Evolutionary conservation across 164 flowering plant species (phyloP), one percentile per base, ranked within the genome.

Genomic region (Cinnamomum micranthum): DNA sequence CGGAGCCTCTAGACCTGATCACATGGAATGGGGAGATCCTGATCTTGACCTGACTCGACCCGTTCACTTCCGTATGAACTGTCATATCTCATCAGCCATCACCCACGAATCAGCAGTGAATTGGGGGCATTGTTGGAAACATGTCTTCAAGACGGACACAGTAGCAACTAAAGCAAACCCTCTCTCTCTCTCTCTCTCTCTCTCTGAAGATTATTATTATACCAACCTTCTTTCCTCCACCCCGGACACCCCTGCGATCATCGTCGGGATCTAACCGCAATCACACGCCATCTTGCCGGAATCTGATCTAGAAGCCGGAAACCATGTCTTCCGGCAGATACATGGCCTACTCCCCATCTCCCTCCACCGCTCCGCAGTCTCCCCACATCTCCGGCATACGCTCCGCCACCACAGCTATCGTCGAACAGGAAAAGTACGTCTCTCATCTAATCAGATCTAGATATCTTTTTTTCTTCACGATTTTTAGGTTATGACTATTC

Each of bases 311-410:
- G 50, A 15, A 58, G 79, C 82, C 81, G 82, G 81, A 71, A 73
- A 77, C 69, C 19, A 87, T 89, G 89, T 81, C 88, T 75, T 88
- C 92, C 80, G 94, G 93, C 41, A 87, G 97, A 77, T 94, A 87
- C 75, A 95, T 95, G 99, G 87, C 95, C 3, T 95, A 88, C 86
- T 91, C 99, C 4, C 97, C 97, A 0, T 95, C 98, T 24, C 97
- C 92, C 4, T 91, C 98, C 27, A 85, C 83, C 19, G 90, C 93
- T 0, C 92, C 96, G 74, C 93, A 85, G 82, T 91, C 98, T n/a
- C 97, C 94, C 17, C 94, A 90, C 82, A 76, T 90, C 80, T 76
- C 90, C 52, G 87, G 88, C 65, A 86, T 88, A 65, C 95, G 91
- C 69, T 87, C 93, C 75, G 85, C 87, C 25, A 71, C 93, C 50